Base-by-base conservation (phyloP, 768 basidiomycete species). In the Candolleomyces aberdarensis region DNA sequence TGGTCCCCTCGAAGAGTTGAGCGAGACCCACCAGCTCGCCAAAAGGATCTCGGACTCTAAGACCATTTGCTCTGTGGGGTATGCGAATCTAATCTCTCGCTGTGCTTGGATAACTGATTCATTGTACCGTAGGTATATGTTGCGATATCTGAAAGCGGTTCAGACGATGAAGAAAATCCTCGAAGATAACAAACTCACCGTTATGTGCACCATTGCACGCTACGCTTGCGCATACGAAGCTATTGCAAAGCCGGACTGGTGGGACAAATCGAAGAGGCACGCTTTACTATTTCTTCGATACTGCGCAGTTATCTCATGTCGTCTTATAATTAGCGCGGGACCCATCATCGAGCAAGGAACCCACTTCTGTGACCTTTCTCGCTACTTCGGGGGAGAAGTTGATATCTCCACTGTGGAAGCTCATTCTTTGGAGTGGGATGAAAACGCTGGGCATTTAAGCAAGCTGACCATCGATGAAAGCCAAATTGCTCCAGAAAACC, bases 141-240 rank as follows among this genome's bases (percentile, higher is more conserved):
- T 97, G 64, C 87, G 94, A 64, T 96, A 96, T 77, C 81, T 96
- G 67, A 90, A 89, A 74, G 95, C 91, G 36, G 93, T 96, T 20
- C 94, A 97, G 76, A 89, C 87, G 83, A 97, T 98, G 92, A 96
- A 96, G 77, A 84, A 89, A 62, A 95, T 98, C 73, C 91, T 99
- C 71, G 80, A 92, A 69, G 94, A 96, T 64, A 98, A 98, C 72
- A 85, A 93, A 69, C 82, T 99, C 61, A 90, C 89, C 20, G 95
- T 99, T 56, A 98, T 98, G 96, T 83, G 89, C 50, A 98, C 96
- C 40, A 87, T 96, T 65, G 96, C 95, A 8, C 89, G 96, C 61
- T 99, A 98, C 75, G 94, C 93, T 11, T 89, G 88, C 68, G 92
- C 92, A 44, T 96, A 94, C 67, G 84, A 91, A 71, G 75, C 83